phyloP scores from a whole-genome alignment of 2,329 filamentous ascomycete species.

The Didymella pinodella region DNA sequence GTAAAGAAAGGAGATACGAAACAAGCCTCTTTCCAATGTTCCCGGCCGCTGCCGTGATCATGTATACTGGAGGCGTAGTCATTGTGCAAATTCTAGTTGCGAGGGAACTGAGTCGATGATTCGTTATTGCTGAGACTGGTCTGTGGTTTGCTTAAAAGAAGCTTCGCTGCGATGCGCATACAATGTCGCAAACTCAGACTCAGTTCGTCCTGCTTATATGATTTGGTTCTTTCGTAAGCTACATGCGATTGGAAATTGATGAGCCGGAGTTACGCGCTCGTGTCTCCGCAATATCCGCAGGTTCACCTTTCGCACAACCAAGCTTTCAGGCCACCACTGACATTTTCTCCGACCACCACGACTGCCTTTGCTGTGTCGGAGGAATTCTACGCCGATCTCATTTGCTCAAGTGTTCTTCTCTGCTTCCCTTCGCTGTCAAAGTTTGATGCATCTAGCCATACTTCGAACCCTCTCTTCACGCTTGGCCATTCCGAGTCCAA shows the following conservation, averaged over 20 bases:
- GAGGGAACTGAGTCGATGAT: not conserved
- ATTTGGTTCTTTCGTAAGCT: not conserved
- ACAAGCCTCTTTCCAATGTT: not conserved
- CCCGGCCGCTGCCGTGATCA: not conserved
- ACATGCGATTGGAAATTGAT: not conserved
- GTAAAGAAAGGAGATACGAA: not conserved
- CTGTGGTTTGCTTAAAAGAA: too few relatives aligned
- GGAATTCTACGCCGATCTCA: not conserved
- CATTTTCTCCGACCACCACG: not conserved
- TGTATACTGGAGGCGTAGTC: not conserved
- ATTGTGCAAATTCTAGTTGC: not conserved
- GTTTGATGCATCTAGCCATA: constrained; percentile 64
- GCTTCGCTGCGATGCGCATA: too few relatives aligned
- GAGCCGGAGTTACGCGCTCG: not conserved
- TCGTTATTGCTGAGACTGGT: not conserved
- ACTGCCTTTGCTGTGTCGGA: not conserved
- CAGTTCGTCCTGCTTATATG: too few relatives aligned
- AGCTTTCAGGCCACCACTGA: not conserved
- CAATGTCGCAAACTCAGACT: too few relatives aligned
- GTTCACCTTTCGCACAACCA: not conserved
- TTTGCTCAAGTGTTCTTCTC: constrained; percentile 52
- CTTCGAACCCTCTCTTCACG: constrained; percentile 57
- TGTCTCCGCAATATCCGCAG: not conserved
- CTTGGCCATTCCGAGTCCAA: constrained; percentile 66
- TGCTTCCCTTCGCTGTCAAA: constrained; percentile 65